A percentile compares a stretch with the other conserved stretches of the same genome.
phyloP scores from a whole-genome alignment of 2,329 filamentous ascomycete genomes.

The Pseudogymnoascus sp. region DNA sequence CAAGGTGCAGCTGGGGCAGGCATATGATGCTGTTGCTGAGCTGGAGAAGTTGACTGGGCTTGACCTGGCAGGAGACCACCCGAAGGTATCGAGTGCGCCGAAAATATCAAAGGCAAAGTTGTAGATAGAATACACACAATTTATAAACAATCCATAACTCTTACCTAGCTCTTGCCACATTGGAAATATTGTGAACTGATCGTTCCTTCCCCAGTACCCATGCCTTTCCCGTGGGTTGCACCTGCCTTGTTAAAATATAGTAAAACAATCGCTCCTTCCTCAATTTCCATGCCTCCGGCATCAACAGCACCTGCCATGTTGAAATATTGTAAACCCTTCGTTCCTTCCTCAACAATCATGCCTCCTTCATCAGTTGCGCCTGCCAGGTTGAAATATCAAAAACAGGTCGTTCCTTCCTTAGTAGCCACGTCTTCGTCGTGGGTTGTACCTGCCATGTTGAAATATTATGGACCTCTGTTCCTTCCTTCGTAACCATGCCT shows the following conservation, averaged over 20 bases:
- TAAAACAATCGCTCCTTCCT: neutral
- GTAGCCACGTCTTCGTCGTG: neutral
- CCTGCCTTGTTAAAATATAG: neutral
- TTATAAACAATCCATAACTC: neutral
- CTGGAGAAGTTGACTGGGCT: conserved; percentile 70
- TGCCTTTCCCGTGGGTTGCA: neutral
- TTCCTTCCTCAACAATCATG: neutral
- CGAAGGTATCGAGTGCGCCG: neutral
- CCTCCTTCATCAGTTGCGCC: neutral
- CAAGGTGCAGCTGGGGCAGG: conserved; percentile 72
- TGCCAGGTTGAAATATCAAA: neutral
- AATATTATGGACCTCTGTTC: neutral
- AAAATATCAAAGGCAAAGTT: conserved; percentile 5
- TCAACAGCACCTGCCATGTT: neutral
- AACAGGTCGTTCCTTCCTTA: neutral
- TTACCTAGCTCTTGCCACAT: neutral
- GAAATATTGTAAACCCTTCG: neutral
- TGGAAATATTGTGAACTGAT: neutral
- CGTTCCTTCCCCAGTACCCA: neutral
- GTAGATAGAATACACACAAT: neutral
- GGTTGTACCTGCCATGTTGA: neutral
- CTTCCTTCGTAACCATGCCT: neutral
- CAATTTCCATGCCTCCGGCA: neutral
- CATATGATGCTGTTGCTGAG: conserved; percentile 73
- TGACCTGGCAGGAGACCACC: conserved; percentile 33